Percentiles rank a stretch among this genome's conserved stretches.
phyloP scores from a whole-genome alignment of 2,329 filamentous ascomycete species.

The Clarireedia monteithiana region DNA sequence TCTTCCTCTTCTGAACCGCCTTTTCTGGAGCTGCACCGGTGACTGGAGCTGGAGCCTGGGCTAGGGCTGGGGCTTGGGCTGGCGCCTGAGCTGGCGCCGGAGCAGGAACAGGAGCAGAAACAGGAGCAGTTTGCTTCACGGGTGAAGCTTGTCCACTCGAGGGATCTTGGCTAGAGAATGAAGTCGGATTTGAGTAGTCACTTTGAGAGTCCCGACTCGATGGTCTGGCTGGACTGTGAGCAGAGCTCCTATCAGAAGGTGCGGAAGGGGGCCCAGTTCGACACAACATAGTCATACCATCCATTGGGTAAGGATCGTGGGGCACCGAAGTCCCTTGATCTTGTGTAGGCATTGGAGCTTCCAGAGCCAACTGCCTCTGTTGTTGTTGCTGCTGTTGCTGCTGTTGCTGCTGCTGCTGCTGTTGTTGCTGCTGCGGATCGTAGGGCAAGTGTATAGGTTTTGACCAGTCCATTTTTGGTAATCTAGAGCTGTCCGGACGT shows the following conservation, averaged over 20 bases:
- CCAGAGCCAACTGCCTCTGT: conserved; percentile 24
- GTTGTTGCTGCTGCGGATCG: conserved; percentile 2
- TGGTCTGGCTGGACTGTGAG: conserved; percentile 61
- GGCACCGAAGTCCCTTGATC: conserved; percentile 63
- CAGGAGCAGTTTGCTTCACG: conserved; percentile 46
- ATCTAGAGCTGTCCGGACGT: conserved; percentile 8
- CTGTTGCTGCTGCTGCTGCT: background rate
- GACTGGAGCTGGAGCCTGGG: too few species aligned
- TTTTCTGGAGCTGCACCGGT: conserved; percentile 41
- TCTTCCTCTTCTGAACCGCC: conserved; percentile 59
- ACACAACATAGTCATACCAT: conserved; percentile 97
- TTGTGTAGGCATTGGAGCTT: conserved; percentile 47
- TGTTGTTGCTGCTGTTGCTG: background rate
- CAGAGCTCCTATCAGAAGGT: conserved; percentile 60
- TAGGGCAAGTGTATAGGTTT: conserved; percentile 10
- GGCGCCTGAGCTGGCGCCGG: too few species aligned
- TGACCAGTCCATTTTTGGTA: conserved; percentile 9
- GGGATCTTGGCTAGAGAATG: conserved; percentile 78
- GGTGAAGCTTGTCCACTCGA: conserved; percentile 68
- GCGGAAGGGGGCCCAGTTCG: conserved; percentile 64
- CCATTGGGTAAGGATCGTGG: conserved; percentile 87
- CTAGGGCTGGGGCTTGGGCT: background rate
- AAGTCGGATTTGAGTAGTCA: conserved; percentile 84
- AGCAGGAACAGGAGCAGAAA: too few species aligned
- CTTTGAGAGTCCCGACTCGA: conserved; percentile 84